Evolutionary conservation across 2,329 filamentous ascomycete species (phyloP), one percentile per base, ranked within the genome.

Genomic region (Aureobasidium sp.): DNA sequence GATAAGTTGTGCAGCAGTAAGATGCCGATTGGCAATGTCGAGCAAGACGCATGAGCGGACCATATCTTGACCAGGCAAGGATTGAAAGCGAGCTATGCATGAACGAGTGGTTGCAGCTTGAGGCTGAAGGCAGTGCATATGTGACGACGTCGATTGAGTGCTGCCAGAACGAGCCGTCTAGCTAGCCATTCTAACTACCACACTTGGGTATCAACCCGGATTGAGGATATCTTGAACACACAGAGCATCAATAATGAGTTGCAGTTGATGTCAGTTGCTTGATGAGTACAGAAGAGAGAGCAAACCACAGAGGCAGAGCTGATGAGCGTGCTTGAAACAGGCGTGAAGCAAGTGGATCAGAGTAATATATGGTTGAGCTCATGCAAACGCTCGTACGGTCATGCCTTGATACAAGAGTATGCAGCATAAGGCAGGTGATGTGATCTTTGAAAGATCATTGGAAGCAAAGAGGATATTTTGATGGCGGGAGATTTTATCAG

Each of bases 1-100:
- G 56, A 48, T 40, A 48, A 60, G 56, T 48, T 13, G 43, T 9
- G 54, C 45, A 61, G 58, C 45, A 61, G 58, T 45, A 61, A 50
- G n/a, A 40, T 36, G 58, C 58, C 58, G 58, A 51, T 61, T 61
- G 58, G 58, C 45, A 31, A 40, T 8, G 36, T 45, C 20, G 33
- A 36, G 9, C 18, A 61, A 51, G 45, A 20, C 58, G 45, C 58
- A 61, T 50, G 58, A 61, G 43, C 43, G 43, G 31, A 51, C 45
- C 58, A 25, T 31, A 38, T 47, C 27, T 48, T 59, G 29, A 40
- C 42, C 45, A 59, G 27, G 56, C 56, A 48, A 42, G 29, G 40
- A 45, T 43, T 27, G 18, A 31, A 45, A 45, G 54, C 51, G 40
- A 59, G 56, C 56, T 25, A 25, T 25, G 45, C 42, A 48, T 36